These are phyloP conservation scores for Nicotiana benthamiana DNA, from an alignment of 257 asterid species.

Conservation along the genomic window DNA sequence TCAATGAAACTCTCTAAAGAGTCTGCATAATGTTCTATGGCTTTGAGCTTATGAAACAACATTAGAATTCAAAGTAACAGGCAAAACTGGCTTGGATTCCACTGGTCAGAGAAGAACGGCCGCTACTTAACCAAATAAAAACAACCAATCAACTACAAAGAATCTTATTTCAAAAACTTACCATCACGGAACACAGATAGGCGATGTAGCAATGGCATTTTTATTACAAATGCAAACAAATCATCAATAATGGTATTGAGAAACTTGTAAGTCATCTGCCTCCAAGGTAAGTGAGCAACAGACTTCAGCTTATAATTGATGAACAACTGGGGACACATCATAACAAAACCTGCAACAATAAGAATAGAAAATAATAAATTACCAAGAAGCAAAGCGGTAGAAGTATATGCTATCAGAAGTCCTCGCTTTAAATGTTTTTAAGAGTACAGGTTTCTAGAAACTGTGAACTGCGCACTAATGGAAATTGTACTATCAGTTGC, in stretches of 20 bases:
- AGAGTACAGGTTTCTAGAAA: background rate
- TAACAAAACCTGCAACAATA: slow-evolving; percentile 67
- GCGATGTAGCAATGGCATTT: slow-evolving; percentile 91
- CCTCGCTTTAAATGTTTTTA: background rate
- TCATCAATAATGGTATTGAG: slow-evolving; percentile 94
- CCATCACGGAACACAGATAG: slow-evolving; percentile 99
- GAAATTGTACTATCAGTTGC: background rate
- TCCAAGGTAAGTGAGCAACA: slow-evolving; percentile 98
- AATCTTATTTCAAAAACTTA: slow-evolving; percentile 30
- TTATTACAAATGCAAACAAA: slow-evolving; percentile 93
- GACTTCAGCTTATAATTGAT: slow-evolving; percentile 89
- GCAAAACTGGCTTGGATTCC: background rate
- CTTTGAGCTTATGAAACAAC: background rate
- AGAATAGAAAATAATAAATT: background rate
- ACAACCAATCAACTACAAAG: background rate
- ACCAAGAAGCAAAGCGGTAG: background rate
- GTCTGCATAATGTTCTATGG: background rate
- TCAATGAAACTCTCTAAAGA: background rate
- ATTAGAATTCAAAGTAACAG: background rate
- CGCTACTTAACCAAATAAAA: slow-evolving; percentile 1
- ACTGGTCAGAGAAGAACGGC: background rate
- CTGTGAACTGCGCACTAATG: background rate
- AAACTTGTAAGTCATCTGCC: slow-evolving; percentile 98
- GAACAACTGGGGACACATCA: slow-evolving; percentile 99
- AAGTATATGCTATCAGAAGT: background rate